Evolutionary conservation across 345 rosid species (phyloP).

Genomic region (Crucihimalaya himalaica): DNA sequence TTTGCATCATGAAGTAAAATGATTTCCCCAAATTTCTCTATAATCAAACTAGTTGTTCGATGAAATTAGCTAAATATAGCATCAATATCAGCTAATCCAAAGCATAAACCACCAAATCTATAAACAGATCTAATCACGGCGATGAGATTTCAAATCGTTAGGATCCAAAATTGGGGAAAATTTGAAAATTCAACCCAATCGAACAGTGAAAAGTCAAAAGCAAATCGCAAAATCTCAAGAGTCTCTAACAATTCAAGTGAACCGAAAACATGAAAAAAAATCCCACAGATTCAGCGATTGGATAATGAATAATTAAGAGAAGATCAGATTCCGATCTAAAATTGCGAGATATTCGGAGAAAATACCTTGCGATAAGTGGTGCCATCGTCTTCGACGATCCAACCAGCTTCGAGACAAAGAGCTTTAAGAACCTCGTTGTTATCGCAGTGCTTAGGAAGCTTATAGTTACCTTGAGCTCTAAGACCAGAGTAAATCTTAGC

Average conservation of each 20-base stretch:
- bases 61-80: not conserved
- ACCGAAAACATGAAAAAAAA: not conserved
- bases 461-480: conserved; percentile 81
- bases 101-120: not conserved
- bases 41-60: not conserved
- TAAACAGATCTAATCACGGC: conserved; percentile 1
- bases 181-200: conserved; percentile 15
- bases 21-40: not conserved
- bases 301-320: not conserved
- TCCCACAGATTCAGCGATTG: not conserved
- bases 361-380: conserved; percentile 88
- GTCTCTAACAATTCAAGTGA: not conserved
- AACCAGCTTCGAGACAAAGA: conserved; percentile 87
- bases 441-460: conserved; percentile 95
- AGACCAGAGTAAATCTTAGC: conserved; percentile 91
- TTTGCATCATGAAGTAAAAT: not conserved
- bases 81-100: not conserved
- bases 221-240: not conserved
- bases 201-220: conserved; percentile 28
- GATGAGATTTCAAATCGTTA: not conserved
- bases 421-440: conserved; percentile 96
- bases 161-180: not conserved
- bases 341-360: not conserved
- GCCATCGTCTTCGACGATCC: conserved; percentile 94
- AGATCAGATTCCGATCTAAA: conserved; percentile 15